Conservation (phyloP, 257 asterid species). For the Fraxinus cuspidata region DNA sequence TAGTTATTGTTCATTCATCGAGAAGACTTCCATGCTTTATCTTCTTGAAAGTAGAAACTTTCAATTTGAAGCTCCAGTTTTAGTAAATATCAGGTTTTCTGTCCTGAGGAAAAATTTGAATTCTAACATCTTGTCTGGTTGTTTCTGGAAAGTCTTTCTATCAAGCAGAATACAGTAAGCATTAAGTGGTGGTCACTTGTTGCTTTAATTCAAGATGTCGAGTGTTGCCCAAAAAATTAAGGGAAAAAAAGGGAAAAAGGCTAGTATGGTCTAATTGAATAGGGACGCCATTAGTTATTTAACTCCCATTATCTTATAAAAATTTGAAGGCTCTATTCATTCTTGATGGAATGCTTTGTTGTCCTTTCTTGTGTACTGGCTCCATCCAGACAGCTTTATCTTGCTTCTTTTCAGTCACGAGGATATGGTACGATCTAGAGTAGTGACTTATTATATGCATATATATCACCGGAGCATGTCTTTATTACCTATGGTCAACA, state of each 20-base stretch:
- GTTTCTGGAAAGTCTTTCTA: constrained; percentile 4
- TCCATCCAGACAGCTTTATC: background rate
- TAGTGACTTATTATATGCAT: background rate
- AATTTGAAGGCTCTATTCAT: background rate
- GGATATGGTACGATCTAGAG: background rate
- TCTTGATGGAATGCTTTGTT: background rate
- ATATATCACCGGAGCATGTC: background rate
- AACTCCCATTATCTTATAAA: background rate
- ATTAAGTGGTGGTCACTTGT: constrained; percentile 7
- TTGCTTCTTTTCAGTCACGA: background rate
- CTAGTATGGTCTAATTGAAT: constrained; percentile 3
- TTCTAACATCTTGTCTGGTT: constrained; percentile 11
- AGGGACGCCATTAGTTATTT: background rate
- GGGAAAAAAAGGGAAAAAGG: background rate
- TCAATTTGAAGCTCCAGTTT: background rate
- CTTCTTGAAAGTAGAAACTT: constrained; percentile 16
- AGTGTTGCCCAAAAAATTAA: constrained; percentile 5
- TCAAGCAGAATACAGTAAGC: background rate
- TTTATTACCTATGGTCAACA: background rate
- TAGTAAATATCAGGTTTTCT: background rate
- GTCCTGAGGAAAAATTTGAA: background rate
- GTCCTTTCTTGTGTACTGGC: background rate
- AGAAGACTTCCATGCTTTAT: constrained; percentile 11
- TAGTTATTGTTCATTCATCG: constrained; percentile 3
- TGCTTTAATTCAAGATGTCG: constrained; percentile 14